Conservation (phyloP, 257 asterid genomes). For the Gentiana straminea region DNA sequence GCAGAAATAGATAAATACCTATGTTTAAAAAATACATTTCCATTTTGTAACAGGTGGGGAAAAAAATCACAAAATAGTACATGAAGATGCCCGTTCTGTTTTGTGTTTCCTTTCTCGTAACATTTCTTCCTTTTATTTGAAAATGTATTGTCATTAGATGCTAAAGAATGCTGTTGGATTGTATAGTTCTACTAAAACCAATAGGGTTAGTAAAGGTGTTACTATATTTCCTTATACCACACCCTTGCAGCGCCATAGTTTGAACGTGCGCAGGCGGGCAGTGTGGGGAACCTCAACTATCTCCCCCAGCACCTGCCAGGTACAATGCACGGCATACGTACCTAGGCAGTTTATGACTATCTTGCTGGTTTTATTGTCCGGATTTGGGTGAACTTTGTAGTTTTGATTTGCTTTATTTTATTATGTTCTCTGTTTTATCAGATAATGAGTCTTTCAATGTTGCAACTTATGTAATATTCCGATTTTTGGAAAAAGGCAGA, state of each 20-base stretch:
- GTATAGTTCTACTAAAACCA: no score
- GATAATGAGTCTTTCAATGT: no score
- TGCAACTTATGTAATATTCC: no score
- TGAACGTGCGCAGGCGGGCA: no score
- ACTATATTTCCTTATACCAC: no score
- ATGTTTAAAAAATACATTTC: neutral
- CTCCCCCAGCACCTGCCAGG: no score
- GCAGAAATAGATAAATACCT: neutral
- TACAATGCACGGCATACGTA: neutral
- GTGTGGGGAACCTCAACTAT: no score
- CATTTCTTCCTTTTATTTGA: neutral
- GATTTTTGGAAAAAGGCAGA: no score
- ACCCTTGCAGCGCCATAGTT: no score
- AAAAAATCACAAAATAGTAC: conserved; percentile 1
- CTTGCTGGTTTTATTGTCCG: conserved; percentile 78
- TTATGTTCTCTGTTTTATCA: no score
- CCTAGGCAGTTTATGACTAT: conserved; percentile 18
- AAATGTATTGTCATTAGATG: conserved; percentile 14
- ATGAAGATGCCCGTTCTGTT: neutral
- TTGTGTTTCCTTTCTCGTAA: neutral
- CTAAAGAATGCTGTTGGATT: conserved; percentile 17
- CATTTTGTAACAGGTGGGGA: neutral
- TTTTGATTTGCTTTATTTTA: conserved; percentile 8
- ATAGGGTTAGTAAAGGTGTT: no score
- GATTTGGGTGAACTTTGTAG: conserved; percentile 32